Evolutionary conservation across 148 eudicot genomes (phyloP).

Genomic region (Rhododendron henanense): DNA sequence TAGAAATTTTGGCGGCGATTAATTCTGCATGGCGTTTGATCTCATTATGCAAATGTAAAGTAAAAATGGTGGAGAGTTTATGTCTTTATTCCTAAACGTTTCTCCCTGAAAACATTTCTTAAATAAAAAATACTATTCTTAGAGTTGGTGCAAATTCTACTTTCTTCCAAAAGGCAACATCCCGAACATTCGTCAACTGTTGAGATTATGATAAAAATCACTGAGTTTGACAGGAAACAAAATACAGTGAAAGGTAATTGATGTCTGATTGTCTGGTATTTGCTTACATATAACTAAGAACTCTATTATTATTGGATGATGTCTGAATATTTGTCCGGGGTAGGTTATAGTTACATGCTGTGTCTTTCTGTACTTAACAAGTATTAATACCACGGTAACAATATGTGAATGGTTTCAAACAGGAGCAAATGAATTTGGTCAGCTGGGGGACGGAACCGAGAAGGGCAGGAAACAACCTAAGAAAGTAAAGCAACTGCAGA

Average conservation of each 20-base stretch:
- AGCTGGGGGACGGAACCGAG: constrained; percentile 99
- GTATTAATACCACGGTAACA: neutral
- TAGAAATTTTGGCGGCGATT: neutral
- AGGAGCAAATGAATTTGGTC: constrained; percentile 99
- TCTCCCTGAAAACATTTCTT: neutral
- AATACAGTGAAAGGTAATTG: neutral
- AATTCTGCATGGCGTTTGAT: neutral
- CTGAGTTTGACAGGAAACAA: neutral
- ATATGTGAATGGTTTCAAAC: constrained; percentile 18
- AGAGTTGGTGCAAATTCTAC: neutral
- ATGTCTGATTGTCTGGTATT: neutral
- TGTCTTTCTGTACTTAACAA: neutral
- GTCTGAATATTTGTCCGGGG: neutral
- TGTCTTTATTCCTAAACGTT: neutral
- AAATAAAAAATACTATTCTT: neutral
- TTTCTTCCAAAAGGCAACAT: neutral
- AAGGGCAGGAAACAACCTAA: constrained; percentile 64
- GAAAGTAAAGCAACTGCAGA: constrained; percentile 65
- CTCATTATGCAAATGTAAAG: neutral
- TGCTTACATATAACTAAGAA: neutral
- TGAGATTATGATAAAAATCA: neutral
- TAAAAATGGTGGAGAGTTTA: neutral
- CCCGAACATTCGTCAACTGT: neutral
- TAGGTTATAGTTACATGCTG: neutral
- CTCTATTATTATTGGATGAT: neutral